Evolutionary conservation across 192 early-diverging fungal species (phyloP).

Genomic region (Dissophora globulifera): DNA sequence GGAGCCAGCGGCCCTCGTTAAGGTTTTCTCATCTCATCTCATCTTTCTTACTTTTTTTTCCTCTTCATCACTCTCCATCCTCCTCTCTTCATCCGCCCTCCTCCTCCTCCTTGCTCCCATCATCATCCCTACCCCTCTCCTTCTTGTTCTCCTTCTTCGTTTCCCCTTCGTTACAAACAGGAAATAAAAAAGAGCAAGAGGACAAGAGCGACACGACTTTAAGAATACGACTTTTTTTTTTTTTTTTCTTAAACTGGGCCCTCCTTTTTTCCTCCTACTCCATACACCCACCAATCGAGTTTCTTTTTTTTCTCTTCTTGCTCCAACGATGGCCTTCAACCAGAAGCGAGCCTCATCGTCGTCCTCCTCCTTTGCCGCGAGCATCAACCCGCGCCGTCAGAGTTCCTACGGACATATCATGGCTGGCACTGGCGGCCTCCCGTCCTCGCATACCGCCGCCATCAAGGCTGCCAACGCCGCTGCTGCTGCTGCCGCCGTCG

Average conservation of each 20-base stretch:
- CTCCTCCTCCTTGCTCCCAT: too few relatives aligned
- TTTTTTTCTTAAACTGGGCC: too few relatives aligned
- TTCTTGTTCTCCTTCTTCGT: too few relatives aligned
- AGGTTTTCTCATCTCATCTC: background rate
- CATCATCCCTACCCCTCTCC: too few relatives aligned
- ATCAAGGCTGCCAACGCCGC: constrained; percentile 16
- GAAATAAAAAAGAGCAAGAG: too few relatives aligned
- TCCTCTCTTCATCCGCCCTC: constrained; percentile 1
- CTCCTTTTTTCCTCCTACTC: too few relatives aligned
- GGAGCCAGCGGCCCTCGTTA: too few relatives aligned
- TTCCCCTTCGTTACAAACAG: too few relatives aligned
- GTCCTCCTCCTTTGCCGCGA: constrained; percentile 26
- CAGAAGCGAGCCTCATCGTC: constrained; percentile 31
- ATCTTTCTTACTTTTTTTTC: background rate
- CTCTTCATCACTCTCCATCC: background rate
- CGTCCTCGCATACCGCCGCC: constrained; percentile 34
- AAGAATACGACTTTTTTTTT: too few relatives aligned
- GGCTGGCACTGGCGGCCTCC: constrained; percentile 45
- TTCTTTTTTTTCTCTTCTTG: background rate
- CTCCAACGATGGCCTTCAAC: constrained; percentile 30
- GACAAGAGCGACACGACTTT: too few relatives aligned
- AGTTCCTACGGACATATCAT: constrained; percentile 42
- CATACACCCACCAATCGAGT: too few relatives aligned
- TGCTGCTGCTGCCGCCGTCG: background rate
- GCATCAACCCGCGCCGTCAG: constrained; percentile 22